Base-by-base conservation (phyloP, 345 rosid genomes). In the Bruguiera parviflora region DNA sequence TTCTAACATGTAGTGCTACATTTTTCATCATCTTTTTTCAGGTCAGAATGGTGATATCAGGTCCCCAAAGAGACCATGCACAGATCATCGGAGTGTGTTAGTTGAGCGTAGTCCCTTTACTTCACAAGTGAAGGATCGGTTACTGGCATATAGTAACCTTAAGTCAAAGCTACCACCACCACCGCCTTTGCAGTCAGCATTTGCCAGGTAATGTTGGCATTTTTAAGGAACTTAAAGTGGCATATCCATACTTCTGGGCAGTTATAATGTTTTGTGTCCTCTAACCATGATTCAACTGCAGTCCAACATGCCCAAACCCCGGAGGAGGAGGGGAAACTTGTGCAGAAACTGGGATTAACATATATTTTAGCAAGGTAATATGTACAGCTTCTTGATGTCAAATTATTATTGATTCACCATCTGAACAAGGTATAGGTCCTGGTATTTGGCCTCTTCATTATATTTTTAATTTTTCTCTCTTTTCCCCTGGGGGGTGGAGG, bases 281-380 rank as follows among this genome's bases (percentile, higher is more conserved):
- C 64, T 61, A 32, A 64, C 51, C 19, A 55, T 55, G 66, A 55
- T 8, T 69, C 63, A 19, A 35, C 68, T 47, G 66, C 84, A 95
- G 99, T 82, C 99, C 99, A 28, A 92, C 93, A 47, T 89, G 96
- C 55, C 97, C 93, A 67, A 85, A 78, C 78, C 99, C 97, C 5
- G 96, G 96, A 74, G 91, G 99, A 35, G 96, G 96, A 70, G 99
- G 99, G 67, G 99, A 92, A 87, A 95, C 99, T 63, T 95, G 96
- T 73, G 99, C 97, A 25, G 99, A 95, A 84, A 92, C 97, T 47
- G 97, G 89, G 60, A 88, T 92, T 74, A 87, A 74, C 79, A 83
- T 95, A 65, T 92, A 92, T 82, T 92, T 92, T 76, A 71, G 87
- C 73, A 95, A 92, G 96, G 99, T 92, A 74, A 51, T 68, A 64